Evolutionary conservation across 2,329 filamentous ascomycete species (phyloP).

Genomic region (Shiraia bambusicola): DNA sequence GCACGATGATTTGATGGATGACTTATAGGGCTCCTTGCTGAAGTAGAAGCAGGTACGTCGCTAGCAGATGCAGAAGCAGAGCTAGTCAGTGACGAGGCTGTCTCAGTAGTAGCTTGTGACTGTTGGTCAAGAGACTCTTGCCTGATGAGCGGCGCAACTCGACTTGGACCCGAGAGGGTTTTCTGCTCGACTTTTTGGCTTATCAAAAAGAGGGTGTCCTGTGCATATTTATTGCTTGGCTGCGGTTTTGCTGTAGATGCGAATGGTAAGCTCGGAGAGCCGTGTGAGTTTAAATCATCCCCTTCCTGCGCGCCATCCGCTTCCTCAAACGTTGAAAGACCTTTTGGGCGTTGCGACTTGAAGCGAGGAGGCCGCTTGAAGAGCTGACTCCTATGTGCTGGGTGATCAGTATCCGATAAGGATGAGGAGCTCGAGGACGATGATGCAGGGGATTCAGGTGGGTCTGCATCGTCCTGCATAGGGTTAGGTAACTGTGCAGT

Average conservation of each 20-base stretch:
- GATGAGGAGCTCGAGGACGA: slow-evolving; percentile 37
- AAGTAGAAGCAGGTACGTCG: slow-evolving; percentile 21
- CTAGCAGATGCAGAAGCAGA: slow-evolving; percentile 39
- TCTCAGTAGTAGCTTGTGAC: slow-evolving; percentile 24
- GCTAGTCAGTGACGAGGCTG: slow-evolving; percentile 57
- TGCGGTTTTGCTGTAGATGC: slow-evolving; percentile 29
- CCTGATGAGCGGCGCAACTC: slow-evolving; percentile 4
- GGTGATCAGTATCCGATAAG: slow-evolving; percentile 40
- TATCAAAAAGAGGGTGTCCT: slow-evolving; percentile 10
- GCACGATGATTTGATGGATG: slow-evolving; percentile 58
- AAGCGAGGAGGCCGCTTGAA: slow-evolving; percentile 47
- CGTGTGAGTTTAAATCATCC: slow-evolving; percentile 58
- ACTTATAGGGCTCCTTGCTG: slow-evolving; percentile 26
- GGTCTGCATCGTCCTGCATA: slow-evolving; percentile 17
- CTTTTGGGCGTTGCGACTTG: slow-evolving; percentile 31
- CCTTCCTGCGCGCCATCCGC: slow-evolving; percentile 41
- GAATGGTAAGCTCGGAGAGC: slow-evolving; percentile 47
- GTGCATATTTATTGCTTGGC: slow-evolving; percentile 10
- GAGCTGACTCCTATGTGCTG: slow-evolving; percentile 47
- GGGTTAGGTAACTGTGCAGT: slow-evolving; percentile 7
- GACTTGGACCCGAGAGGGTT: slow-evolving; percentile 5
- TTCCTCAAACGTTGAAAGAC: slow-evolving; percentile 27
- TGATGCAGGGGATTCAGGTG: slow-evolving; percentile 24
- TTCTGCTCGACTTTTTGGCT: slow-evolving; percentile 12
- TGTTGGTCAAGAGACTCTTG: slow-evolving; percentile 22